Percentiles rank a stretch among this genome's conserved stretches.
These are phyloP conservation scores for Ophiostoma montium DNA, from an alignment of 2,329 filamentous ascomycete genomes.

Conservation along the genomic window DNA sequence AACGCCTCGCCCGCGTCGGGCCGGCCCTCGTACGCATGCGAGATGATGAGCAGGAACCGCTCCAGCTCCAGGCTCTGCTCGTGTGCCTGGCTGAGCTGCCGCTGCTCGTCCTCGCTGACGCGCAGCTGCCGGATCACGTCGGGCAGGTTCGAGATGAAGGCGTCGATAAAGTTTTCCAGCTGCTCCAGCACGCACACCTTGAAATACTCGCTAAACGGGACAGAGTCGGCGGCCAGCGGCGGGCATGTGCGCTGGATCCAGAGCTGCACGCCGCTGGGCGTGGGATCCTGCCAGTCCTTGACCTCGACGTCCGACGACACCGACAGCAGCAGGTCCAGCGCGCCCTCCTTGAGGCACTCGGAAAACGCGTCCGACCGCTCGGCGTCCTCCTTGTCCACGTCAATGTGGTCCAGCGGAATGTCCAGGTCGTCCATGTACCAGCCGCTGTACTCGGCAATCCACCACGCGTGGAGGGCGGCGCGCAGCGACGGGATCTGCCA, in stretches of 20 bases:
- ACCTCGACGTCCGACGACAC: constrained; percentile 69
- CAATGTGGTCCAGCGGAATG: constrained; percentile 43
- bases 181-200: constrained; percentile 61
- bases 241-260: constrained; percentile 73
- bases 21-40: constrained; percentile 78
- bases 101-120: constrained; percentile 78
- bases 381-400: constrained; percentile 55
- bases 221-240: constrained; percentile 49
- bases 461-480: constrained; percentile 67
- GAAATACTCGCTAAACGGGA: constrained; percentile 58
- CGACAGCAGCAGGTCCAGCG: constrained; percentile 81
- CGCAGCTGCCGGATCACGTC: constrained; percentile 79
- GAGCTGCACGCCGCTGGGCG: constrained; percentile 65
- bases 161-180: constrained; percentile 76
- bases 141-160: constrained; percentile 89
- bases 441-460: constrained; percentile 86
- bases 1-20: constrained; percentile 76
- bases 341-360: constrained; percentile 70
- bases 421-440: constrained; percentile 67
- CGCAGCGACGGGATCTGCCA: constrained; percentile 67
- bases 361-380: constrained; percentile 60
- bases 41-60: constrained; percentile 80
- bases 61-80: constrained; percentile 66
- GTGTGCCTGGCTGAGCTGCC: constrained; percentile 49
- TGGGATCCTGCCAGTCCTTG: constrained; percentile 76